A percentile compares a stretch with the other conserved stretches of the same genome.
Conservation (phyloP, 257 asterid genomes). For the Nicotiana benthamiana region DNA sequence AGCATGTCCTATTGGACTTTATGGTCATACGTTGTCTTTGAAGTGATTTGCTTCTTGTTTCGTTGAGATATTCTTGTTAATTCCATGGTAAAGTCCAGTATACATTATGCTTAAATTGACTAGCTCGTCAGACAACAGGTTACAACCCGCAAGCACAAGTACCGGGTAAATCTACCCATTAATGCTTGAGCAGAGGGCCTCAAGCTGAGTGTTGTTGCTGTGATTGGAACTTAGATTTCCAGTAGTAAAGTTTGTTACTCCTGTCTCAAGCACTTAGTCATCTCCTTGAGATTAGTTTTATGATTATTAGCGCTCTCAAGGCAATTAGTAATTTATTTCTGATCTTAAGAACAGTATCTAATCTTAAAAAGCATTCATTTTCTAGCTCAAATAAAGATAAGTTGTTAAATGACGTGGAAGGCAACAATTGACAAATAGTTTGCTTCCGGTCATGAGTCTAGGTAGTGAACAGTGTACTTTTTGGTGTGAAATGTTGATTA, state of each 20-base stretch:
- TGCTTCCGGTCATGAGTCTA: too few relatives aligned
- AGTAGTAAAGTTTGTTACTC: neutral
- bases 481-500: neutral
- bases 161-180: neutral
- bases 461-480: too few relatives aligned
- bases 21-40: neutral
- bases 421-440: too few relatives aligned
- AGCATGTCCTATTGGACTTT: neutral
- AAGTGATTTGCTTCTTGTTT: neutral
- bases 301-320: too few relatives aligned
- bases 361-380: too few relatives aligned
- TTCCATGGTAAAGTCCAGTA: too few relatives aligned
- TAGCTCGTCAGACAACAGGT: neutral
- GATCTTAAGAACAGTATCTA: too few relatives aligned
- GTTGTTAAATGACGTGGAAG: neutral
- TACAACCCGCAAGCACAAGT: neutral
- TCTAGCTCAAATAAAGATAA: too few relatives aligned
- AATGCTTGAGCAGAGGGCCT: neutral
- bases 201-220: neutral
- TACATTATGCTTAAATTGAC: too few relatives aligned
- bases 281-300: neutral
- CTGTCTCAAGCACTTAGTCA: neutral
- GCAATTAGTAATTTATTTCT: too few relatives aligned
- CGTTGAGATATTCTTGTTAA: neutral
- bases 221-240: neutral